phyloP scores from a whole-genome alignment of 2,329 filamentous ascomycete genomes.

The Alternaria alternata region DNA sequence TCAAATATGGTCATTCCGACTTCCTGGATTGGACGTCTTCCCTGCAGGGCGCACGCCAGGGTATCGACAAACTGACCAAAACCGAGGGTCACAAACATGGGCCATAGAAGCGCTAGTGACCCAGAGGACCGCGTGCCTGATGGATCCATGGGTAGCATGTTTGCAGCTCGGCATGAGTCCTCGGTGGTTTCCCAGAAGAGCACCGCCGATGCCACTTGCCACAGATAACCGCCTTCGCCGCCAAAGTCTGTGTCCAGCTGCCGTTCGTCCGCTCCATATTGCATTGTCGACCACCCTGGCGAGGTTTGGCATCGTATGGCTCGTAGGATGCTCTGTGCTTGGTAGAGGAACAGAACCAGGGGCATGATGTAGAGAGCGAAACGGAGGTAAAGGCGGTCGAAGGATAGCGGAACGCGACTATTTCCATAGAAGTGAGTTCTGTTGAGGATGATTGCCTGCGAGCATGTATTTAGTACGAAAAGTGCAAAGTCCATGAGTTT shows the following conservation, averaged over 20 bases:
- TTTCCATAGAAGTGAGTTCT: slow-evolving; percentile 94
- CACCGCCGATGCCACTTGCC: slow-evolving; percentile 74
- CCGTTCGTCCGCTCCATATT: slow-evolving; percentile 57
- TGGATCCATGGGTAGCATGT: slow-evolving; percentile 70
- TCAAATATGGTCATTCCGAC: slow-evolving; percentile 97
- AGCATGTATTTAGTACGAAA: slow-evolving; percentile 5
- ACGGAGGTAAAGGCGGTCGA: slow-evolving; percentile 70
- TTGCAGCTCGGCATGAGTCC: slow-evolving; percentile 75
- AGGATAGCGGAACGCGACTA: slow-evolving; percentile 77
- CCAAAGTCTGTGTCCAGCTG: slow-evolving; percentile 57
- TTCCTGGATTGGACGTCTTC: slow-evolving; percentile 79
- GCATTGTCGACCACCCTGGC: slow-evolving; percentile 55
- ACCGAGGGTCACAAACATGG: slow-evolving; percentile 73
- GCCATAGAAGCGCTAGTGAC: slow-evolving; percentile 80
- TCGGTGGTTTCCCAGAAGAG: slow-evolving; percentile 78
- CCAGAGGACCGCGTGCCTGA: slow-evolving; percentile 68
- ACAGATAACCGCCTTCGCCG: slow-evolving; percentile 72
- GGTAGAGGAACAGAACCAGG: slow-evolving; percentile 55
- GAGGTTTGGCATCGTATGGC: slow-evolving; percentile 90
- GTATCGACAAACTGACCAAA: slow-evolving; percentile 89
- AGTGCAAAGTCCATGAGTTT: slow-evolving; percentile 5
- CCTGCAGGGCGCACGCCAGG: slow-evolving; percentile 85
- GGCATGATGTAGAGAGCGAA: slow-evolving; percentile 45
- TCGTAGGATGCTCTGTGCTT: slow-evolving; percentile 76
- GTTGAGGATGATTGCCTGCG: slow-evolving; percentile 81